phyloP scores from a whole-genome alignment of 2,329 filamentous ascomycete species.

The Hypoxylon sp. region DNA sequence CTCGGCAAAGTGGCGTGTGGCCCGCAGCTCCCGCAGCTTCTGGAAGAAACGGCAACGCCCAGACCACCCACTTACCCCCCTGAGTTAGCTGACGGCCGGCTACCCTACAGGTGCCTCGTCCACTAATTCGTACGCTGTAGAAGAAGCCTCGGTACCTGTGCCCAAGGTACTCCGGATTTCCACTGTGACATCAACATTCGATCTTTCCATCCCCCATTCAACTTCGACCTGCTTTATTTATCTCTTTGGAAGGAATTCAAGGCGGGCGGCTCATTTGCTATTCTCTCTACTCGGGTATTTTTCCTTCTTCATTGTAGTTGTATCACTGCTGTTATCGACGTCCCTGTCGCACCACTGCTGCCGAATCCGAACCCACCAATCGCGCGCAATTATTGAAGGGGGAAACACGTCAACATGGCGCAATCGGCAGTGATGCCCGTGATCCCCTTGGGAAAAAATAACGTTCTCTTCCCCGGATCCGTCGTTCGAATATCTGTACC shows the following conservation, averaged over 20 bases:
- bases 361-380: constrained; percentile 7
- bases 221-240: not conserved
- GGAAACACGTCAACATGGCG: constrained; percentile 40
- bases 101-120: not conserved
- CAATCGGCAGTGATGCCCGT: constrained; percentile 69
- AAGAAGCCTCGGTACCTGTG: constrained; percentile 10
- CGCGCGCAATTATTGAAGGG: constrained; percentile 19
- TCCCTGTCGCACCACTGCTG: not conserved
- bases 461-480: constrained; percentile 85
- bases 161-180: not conserved
- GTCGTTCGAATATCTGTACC: constrained; percentile 85
- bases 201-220: constrained; percentile 7
- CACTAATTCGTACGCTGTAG: constrained; percentile 1
- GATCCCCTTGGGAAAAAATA: constrained; percentile 81
- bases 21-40: constrained; percentile 25
- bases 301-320: constrained; percentile 8
- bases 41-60: constrained; percentile 25
- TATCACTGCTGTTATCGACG: constrained; percentile 6
- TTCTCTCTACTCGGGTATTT: constrained; percentile 4
- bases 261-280: constrained; percentile 1
- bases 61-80: constrained; percentile 10
- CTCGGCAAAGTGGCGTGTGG: constrained; percentile 26
- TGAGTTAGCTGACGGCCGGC: constrained; percentile 13
- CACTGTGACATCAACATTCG: constrained; percentile 28
- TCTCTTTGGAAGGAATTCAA: not conserved